These are phyloP conservation scores for Lyophyllum atratum DNA, from an alignment of 768 basidiomycete genomes.

Conservation along the genomic window DNA sequence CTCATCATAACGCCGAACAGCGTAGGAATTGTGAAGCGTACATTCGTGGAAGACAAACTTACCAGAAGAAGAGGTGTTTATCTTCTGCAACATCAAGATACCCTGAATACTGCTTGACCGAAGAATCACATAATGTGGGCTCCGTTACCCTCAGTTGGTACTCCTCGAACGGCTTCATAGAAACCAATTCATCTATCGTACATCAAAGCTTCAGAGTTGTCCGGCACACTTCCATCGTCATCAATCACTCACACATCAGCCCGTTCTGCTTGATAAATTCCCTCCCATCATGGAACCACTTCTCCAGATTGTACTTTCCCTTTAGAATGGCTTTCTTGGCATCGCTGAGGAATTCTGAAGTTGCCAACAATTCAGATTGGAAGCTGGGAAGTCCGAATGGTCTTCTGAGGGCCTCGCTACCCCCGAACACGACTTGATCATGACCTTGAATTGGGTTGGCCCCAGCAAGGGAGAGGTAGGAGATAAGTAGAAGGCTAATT, in stretches of 20 bases:
- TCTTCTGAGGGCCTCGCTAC: slow-evolving; percentile 21
- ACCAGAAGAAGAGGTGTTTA: slow-evolving; percentile 91
- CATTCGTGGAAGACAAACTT: slow-evolving; percentile 18
- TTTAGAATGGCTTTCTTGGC: slow-evolving; percentile 43
- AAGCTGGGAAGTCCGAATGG: slow-evolving; percentile 3
- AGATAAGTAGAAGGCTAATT: slow-evolving; percentile 10
- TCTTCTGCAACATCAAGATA: slow-evolving; percentile 81
- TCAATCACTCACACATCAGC: slow-evolving; percentile 59
- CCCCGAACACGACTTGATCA: slow-evolving; percentile 48
- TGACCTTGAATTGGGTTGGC: slow-evolving; percentile 13
- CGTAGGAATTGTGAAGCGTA: not conserved
- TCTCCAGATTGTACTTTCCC: slow-evolving; percentile 52
- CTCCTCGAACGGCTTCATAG: slow-evolving; percentile 47
- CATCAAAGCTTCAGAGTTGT: not conserved
- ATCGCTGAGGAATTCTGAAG: slow-evolving; percentile 39
- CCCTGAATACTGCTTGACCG: slow-evolving; percentile 81
- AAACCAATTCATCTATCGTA: slow-evolving; percentile 61
- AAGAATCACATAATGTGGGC: slow-evolving; percentile 75
- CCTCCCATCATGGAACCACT: slow-evolving; percentile 64
- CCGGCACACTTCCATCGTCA: not conserved
- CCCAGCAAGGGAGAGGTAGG: slow-evolving; percentile 7
- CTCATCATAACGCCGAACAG: not conserved
- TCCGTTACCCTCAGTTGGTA: slow-evolving; percentile 65
- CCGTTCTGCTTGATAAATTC: slow-evolving; percentile 71
- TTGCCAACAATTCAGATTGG: slow-evolving; percentile 17